Evolutionary conservation across 305 asterid species (phyloP), one percentile per base, ranked within the genome.

Genomic region (Fraxinus paxiana): DNA sequence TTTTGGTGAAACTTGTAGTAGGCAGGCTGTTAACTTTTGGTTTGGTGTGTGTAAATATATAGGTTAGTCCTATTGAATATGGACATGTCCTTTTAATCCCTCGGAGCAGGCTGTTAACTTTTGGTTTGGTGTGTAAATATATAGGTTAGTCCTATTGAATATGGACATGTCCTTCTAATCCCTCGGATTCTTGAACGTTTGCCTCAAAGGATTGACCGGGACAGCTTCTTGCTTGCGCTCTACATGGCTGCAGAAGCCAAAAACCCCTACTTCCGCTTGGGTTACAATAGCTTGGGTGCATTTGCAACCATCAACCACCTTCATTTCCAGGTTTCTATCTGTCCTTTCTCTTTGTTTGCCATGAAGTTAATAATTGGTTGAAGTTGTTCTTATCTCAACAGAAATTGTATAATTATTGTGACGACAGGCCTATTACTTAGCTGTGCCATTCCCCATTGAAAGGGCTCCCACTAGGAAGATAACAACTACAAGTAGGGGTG

Each of bases 111-210:
- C 31, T 28, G 31, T 28, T 28, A 2, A 28, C 31, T 28, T 2
- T 28, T 28, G 31, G 31, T 28, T 28, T 28, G 31, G 31, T 28
- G 31, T 28, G 31, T 28, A 28, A 28, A 28, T 28, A 28, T 28
- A 28, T 93, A 94, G 98, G 97, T 93, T 71, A 94, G 98, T 80
- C 97, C 98, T n/a, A 94, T 94, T 43, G 98, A 94, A 75, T 94
- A 94, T 54, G 98, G 98, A 4, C 98, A 94, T 38, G 96, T 92
- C 61, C 94, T 94, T 80, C 87, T 94, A 30, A 90, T 94, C 76
- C 98, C 98, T 83, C 90, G 87, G 48, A 85, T 94, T 46, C 90
- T 93, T 12, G 94, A 93, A 48, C 77, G 87, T 87, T 84, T 94
- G 87, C 96, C 97, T 33, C 97, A 94, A 88, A 92, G 92, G 87